Evolutionary conservation across 768 basidiomycete species (phyloP), one percentile per base, ranked within the genome.

Genomic region (Leccinum disarticulatum): DNA sequence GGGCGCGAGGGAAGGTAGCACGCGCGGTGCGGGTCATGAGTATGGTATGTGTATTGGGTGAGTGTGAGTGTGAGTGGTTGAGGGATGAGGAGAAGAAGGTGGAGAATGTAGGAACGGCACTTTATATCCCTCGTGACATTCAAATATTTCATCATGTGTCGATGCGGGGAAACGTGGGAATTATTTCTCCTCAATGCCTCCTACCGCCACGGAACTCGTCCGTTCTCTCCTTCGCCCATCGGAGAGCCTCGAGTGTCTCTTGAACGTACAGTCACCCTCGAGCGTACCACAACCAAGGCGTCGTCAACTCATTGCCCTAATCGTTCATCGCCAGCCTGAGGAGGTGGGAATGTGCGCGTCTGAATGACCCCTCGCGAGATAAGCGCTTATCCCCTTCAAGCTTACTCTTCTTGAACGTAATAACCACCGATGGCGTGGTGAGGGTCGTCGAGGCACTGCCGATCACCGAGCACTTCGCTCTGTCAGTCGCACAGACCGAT

Each of bases 21-120:
- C 91, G 89, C 64, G 81, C 86, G 55, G 91, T 93, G 68, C 91
- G 89, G 60, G 90, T 92, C 90, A 93, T 93, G 70, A 36, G 35
- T 36, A 3, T 35, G 35, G n/a, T n/a, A n/a, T n/a, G n/a, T 35
- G 35, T 35, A 14, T 14, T 35, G 35, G 35, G 35, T 14, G 14
- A 25, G 25, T 25, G 25, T 25, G 25, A 25, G 25, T 35, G 35
- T 14, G 46, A 78, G 66, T 49, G 30, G 54, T 6, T 35, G 35
- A 14, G 3, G 35, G 14, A 35, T 38, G 58, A 19, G 48, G 66
- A 11, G 56, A 27, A 46, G 25, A 43, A 46, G 14, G 30, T 27
- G 25, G n/a, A 35, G 50, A 15, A 41, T 14, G 25, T 33, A 11
- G 49, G 51, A 36, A 28, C 30, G 35, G 51, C n/a, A 22, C 55